Percentiles rank a stretch among this genome's conserved stretches.
Evolutionary conservation across 208 protist species (phyloP).

Genomic region (Lotmaria passim): DNA sequence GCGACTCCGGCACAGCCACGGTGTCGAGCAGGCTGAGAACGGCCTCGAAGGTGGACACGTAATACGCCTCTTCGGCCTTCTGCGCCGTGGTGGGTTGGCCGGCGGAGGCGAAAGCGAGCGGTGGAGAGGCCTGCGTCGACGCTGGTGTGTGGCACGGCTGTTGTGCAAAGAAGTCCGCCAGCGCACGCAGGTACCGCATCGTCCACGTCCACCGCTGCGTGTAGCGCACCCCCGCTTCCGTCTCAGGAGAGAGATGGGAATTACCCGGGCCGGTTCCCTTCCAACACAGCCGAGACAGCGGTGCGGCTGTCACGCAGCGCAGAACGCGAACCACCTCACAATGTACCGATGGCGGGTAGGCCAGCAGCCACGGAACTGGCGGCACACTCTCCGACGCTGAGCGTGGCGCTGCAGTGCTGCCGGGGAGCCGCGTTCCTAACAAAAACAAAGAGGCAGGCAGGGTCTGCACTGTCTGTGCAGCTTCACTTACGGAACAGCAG

Average conservation of each 20-base stretch:
- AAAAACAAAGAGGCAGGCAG: constrained; percentile 21
- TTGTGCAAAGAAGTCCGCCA: constrained; percentile 13
- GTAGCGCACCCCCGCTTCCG: constrained; percentile 1
- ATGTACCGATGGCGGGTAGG: constrained; percentile 44
- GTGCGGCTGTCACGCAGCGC: constrained; percentile 6
- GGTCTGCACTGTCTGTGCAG: background rate
- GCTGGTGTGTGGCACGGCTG: background rate
- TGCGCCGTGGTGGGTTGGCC: background rate
- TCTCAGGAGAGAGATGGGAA: background rate
- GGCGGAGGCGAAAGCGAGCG: background rate
- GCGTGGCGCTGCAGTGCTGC: background rate
- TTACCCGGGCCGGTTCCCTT: too few relatives aligned
- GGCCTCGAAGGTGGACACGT: constrained; percentile 30
- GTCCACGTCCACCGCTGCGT: constrained; percentile 37
- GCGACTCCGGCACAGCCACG: background rate
- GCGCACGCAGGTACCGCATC: constrained; percentile 30
- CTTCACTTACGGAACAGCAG: background rate
- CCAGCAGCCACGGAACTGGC: constrained; percentile 17
- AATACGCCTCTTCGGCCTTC: constrained; percentile 26
- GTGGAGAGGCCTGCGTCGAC: background rate
- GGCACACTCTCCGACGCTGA: background rate
- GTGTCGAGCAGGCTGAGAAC: constrained; percentile 25
- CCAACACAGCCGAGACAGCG: background rate
- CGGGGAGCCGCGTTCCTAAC: background rate
- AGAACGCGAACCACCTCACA: constrained; percentile 41